Percentiles rank a stretch among this genome's conserved stretches.
Conservation (phyloP, 2,329 filamentous ascomycete species). For the Lachnellula subtilissima region DNA sequence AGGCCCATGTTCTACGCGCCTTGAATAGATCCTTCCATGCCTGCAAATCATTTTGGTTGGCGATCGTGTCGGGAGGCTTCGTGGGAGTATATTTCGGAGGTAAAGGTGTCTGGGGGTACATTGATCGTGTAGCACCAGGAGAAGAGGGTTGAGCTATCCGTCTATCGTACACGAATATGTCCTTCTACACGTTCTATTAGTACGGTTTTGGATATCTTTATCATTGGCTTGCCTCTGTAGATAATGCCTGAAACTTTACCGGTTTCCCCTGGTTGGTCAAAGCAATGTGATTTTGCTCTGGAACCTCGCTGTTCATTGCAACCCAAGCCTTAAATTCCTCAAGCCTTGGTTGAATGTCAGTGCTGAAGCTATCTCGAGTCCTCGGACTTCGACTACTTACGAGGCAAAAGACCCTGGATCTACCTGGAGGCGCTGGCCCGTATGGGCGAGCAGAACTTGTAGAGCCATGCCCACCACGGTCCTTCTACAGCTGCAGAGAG, state of each 20-base stretch:
- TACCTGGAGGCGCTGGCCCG: constrained; percentile 77
- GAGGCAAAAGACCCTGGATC: constrained; percentile 71
- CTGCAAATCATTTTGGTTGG: constrained; percentile 71
- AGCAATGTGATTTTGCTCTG: constrained; percentile 74
- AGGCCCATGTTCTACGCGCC: constrained; percentile 74
- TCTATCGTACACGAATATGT: constrained; percentile 90
- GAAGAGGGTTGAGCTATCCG: constrained; percentile 60
- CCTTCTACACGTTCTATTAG: constrained; percentile 51
- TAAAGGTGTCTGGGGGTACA: constrained; percentile 45
- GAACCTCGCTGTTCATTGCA: constrained; percentile 66
- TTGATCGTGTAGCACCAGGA: constrained; percentile 38
- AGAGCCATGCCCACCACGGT: constrained; percentile 65
- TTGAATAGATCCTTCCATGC: constrained; percentile 89
- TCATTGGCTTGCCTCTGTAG: constrained; percentile 61
- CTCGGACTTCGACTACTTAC: constrained; percentile 44
- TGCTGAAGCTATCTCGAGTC: background rate
- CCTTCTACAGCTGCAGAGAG: constrained; percentile 25
- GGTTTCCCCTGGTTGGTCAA: constrained; percentile 69
- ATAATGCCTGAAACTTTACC: constrained; percentile 58
- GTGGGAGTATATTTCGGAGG: constrained; percentile 55
- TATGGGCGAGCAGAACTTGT: constrained; percentile 87
- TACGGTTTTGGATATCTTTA: background rate
- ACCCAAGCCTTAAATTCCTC: constrained; percentile 85
- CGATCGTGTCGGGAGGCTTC: constrained; percentile 74
- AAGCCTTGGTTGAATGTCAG: constrained; percentile 48